Evolutionary conservation across 495 filamentous ascomycete genomes (phyloP).

Genomic region (Ascodesmis nigricans): DNA sequence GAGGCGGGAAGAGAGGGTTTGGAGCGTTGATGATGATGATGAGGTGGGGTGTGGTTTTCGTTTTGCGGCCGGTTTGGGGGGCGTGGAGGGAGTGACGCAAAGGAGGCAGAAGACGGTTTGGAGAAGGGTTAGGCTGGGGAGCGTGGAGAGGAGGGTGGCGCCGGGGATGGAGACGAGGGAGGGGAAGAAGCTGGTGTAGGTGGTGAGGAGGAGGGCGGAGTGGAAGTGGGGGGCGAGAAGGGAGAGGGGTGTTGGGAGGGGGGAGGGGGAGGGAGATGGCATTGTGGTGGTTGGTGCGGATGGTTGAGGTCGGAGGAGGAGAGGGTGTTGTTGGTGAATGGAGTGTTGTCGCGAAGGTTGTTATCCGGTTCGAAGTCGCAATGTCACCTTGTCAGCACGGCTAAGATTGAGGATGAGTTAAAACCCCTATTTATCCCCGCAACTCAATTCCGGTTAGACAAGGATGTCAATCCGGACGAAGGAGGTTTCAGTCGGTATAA

Average conservation of each 20-base stretch:
- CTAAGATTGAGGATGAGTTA: too few species aligned
- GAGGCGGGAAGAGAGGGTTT: conserved; percentile 6
- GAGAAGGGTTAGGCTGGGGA: conserved; percentile 39
- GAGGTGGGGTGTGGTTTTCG: background rate
- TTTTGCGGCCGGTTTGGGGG: background rate
- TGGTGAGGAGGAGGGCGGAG: conserved; percentile 36
- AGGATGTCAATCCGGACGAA: too few species aligned
- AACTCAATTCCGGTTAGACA: too few species aligned
- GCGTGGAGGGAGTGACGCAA: conserved; percentile 19
- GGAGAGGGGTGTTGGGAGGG: too few species aligned
- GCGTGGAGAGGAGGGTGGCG: conserved; percentile 33
- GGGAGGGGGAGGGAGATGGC: conserved; percentile 16
- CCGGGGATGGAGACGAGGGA: conserved; percentile 51
- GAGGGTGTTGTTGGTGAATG: too few species aligned
- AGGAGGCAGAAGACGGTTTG: conserved; percentile 47
- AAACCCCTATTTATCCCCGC: too few species aligned
- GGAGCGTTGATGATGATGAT: background rate
- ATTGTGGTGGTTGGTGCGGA: background rate
- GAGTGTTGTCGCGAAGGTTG: too few species aligned
- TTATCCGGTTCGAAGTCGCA: too few species aligned
- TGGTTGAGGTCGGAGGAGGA: background rate
- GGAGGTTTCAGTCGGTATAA: too few species aligned
- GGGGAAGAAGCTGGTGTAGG: conserved; percentile 46
- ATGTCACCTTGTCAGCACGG: too few species aligned
- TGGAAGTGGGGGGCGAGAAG: conserved; percentile 38